Conservation (phyloP, 768 basidiomycete genomes). For the Suillus occidentalis region DNA sequence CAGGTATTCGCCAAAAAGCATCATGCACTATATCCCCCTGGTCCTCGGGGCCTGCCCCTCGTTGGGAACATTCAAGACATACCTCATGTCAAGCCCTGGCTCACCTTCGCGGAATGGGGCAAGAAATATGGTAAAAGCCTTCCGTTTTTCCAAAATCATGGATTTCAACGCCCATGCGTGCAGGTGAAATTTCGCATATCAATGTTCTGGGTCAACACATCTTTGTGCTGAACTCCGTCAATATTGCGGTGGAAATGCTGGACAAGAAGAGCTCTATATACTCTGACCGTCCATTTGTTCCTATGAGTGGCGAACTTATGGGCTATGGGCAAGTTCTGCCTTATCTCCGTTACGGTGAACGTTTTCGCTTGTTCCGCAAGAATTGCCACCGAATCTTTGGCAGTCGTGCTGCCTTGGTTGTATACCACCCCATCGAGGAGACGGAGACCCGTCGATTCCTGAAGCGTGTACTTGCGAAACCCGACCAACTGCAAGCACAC, state of each 20-base stretch:
- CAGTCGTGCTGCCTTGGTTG: conserved; percentile 7
- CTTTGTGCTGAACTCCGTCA: conserved; percentile 49
- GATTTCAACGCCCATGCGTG: conserved; percentile 17
- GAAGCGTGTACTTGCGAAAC: conserved; percentile 16
- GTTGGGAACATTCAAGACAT: conserved; percentile 57
- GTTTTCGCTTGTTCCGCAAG: conserved; percentile 18
- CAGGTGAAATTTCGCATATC: conserved; percentile 19
- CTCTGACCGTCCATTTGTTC: conserved; percentile 28
- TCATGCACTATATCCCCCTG: conserved; percentile 17
- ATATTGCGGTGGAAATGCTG: conserved; percentile 47
- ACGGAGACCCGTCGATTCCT: conserved; percentile 21
- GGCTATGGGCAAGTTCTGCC: conserved; percentile 6
- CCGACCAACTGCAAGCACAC: conserved; percentile 17
- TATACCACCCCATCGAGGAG: conserved; percentile 20
- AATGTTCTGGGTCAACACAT: conserved; percentile 44
- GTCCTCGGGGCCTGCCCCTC: conserved; percentile 35
- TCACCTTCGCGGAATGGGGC: conserved; percentile 52
- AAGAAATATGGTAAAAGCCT: conserved; percentile 46
- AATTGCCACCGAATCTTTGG: conserved; percentile 12
- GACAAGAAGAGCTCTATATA: conserved; percentile 57
- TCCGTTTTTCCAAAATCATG: neutral
- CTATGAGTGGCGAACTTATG: conserved; percentile 20
- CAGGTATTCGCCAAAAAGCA: conserved; percentile 1
- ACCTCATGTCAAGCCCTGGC: conserved; percentile 50
- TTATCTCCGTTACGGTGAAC: conserved; percentile 13